These are phyloP conservation scores for Agaricus bisporus DNA, from an alignment of 768 basidiomycete species.

Conservation along the genomic window DNA sequence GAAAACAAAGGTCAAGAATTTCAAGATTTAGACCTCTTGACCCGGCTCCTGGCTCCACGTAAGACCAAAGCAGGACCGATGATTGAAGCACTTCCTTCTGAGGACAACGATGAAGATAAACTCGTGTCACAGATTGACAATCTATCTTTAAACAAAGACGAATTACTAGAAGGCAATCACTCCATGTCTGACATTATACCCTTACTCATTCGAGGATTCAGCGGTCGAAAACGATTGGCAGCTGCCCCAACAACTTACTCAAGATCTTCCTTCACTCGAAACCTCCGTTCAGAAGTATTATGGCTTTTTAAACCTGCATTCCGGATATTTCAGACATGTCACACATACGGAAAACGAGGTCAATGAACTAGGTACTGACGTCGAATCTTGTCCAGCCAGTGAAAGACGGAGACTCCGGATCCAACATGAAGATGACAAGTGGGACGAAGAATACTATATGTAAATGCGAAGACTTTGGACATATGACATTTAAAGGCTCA, in stretches of 20 bases:
- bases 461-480: constrained; percentile 19
- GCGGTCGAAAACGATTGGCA: constrained; percentile 80
- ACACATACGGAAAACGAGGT: constrained; percentile 75
- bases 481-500: constrained; percentile 1
- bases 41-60: constrained; percentile 70
- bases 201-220: constrained; percentile 20
- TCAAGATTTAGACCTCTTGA: constrained; percentile 70
- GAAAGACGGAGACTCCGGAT: constrained; percentile 52
- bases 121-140: constrained; percentile 35
- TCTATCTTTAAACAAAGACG: constrained; percentile 32
- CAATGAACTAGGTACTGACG: constrained; percentile 68
- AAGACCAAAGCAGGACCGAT: constrained; percentile 27
- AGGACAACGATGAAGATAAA: constrained; percentile 29
- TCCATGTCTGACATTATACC: background rate
- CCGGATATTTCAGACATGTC: constrained; percentile 70
- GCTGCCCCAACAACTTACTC: constrained; percentile 56
- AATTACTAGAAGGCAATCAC: background rate
- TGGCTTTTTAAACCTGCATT: constrained; percentile 72
- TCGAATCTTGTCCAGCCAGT: constrained; percentile 44
- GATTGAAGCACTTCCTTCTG: constrained; percentile 56
- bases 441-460: constrained; percentile 85
- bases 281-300: constrained; percentile 47
- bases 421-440: constrained; percentile 68
- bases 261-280: constrained; percentile 30
- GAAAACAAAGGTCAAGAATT: constrained; percentile 60